Conservation (phyloP, 31 red algal species). For the Asparagopsis taxiformis region DNA sequence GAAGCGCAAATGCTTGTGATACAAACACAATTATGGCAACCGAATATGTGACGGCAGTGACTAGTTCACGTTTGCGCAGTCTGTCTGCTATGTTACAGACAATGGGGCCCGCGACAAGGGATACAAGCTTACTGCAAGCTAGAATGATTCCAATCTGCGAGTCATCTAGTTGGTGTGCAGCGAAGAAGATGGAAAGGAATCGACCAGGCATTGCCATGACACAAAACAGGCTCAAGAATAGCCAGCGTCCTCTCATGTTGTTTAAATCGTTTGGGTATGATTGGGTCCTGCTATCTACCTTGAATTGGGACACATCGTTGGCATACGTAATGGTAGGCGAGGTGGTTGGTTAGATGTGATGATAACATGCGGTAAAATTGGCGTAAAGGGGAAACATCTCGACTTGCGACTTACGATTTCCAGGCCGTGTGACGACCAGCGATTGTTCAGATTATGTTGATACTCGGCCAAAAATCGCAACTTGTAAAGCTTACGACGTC, state of each 20-base stretch:
- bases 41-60: constrained; percentile 13
- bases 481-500: no score
- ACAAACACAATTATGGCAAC: constrained; percentile 9
- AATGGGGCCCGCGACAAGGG: constrained; percentile 17
- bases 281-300: no score
- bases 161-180: constrained; percentile 11
- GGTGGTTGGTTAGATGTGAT: no score
- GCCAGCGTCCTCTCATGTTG: constrained; percentile 24
- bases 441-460: no score
- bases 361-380: no score
- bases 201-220: constrained; percentile 57
- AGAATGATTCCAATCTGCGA: constrained; percentile 40
- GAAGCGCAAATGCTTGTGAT: constrained; percentile 1
- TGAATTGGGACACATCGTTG: no score
- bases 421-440: no score
- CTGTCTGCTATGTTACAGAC: constrained; percentile 28
- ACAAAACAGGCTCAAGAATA: constrained; percentile 57
- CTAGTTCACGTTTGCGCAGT: neutral
- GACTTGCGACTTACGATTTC: no score
- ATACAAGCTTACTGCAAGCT: constrained; percentile 12
- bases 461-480: no score
- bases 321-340: no score
- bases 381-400: no score
- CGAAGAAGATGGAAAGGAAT: constrained; percentile 56
- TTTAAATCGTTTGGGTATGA: no score